Evolutionary conservation across 164 flowering plant genomes (phyloP).

Genomic region (Kingdonia uniflora): DNA sequence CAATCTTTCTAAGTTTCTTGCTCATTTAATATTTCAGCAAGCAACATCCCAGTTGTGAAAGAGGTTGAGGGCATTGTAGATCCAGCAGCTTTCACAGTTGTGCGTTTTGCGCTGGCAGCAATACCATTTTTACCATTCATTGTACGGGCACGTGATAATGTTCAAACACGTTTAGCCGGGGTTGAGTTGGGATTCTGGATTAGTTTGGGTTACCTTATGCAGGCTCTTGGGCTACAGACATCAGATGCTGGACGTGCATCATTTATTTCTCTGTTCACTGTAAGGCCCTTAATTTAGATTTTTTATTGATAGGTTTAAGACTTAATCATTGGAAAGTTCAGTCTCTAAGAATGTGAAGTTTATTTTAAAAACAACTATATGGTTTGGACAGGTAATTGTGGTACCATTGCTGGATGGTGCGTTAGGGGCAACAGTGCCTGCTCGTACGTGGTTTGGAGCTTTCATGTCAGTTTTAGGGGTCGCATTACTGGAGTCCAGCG

Average conservation of each 20-base stretch:
- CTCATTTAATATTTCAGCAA: slow-evolving; percentile 39
- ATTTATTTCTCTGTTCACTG: slow-evolving; percentile 68
- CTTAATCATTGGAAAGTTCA: not conserved
- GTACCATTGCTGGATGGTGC: slow-evolving; percentile 85
- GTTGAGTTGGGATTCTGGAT: slow-evolving; percentile 82
- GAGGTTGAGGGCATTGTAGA: slow-evolving; percentile 69
- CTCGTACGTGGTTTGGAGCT: slow-evolving; percentile 77
- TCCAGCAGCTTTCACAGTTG: slow-evolving; percentile 60
- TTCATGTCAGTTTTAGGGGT: slow-evolving; percentile 60
- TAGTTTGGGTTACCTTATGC: slow-evolving; percentile 76
- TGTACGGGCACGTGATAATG: slow-evolving; percentile 38
- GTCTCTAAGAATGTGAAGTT: not conserved
- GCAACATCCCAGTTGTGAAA: slow-evolving; percentile 69
- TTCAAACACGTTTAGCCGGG: slow-evolving; percentile 55
- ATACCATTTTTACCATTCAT: slow-evolving; percentile 69
- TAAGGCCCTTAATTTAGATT: slow-evolving; percentile 20
- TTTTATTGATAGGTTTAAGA: not conserved
- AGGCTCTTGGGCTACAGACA: slow-evolving; percentile 69
- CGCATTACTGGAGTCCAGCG: slow-evolving; percentile 79
- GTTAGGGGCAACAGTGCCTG: slow-evolving; percentile 62
- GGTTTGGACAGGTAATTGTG: slow-evolving; percentile 46
- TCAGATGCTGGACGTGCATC: slow-evolving; percentile 94
- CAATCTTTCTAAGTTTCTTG: slow-evolving; percentile 2
- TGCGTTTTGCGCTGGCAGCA: slow-evolving; percentile 59
- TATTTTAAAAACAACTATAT: not conserved